Evolutionary conservation across 2,329 filamentous ascomycete species (phyloP).

Genomic region (Coniella lustricola): DNA sequence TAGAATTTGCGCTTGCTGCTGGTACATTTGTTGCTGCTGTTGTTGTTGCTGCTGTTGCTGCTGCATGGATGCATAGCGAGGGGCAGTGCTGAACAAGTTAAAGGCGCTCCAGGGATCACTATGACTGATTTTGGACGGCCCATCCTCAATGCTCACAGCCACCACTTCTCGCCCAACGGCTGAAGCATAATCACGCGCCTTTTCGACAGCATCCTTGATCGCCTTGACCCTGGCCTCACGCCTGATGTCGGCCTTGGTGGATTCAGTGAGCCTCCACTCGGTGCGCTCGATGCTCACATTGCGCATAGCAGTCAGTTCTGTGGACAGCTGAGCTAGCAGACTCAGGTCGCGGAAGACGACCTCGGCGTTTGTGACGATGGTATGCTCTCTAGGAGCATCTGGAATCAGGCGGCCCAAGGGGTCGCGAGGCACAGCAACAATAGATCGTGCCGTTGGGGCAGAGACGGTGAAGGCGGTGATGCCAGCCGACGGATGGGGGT

Average conservation of each 20-base stretch:
- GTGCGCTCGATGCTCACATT: constrained; percentile 15
- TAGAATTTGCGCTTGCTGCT: constrained; percentile 4
- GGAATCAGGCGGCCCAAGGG: neutral
- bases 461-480: constrained; percentile 19
- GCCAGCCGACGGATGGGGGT: constrained; percentile 16
- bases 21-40: neutral
- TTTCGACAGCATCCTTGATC: constrained; percentile 19
- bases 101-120: neutral
- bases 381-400: constrained; percentile 8
- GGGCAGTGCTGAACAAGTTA: too few relatives aligned
- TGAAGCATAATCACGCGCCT: constrained; percentile 18
- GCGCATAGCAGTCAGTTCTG: constrained; percentile 16
- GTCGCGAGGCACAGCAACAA: neutral
- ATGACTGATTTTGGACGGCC: neutral
- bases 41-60: neutral
- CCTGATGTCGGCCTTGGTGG: constrained; percentile 12
- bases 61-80: neutral
- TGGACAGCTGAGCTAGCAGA: constrained; percentile 13
- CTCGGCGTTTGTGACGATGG: constrained; percentile 11
- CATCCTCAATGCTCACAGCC: constrained; percentile 18
- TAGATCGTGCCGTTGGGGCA: constrained; percentile 11
- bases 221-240: constrained; percentile 18
- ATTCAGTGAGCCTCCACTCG: constrained; percentile 17
- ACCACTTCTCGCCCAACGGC: constrained; percentile 16
- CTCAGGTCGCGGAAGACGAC: constrained; percentile 18